Conservation (phyloP, 768 basidiomycete genomes). For the Brasilioporus rufonigricans region DNA sequence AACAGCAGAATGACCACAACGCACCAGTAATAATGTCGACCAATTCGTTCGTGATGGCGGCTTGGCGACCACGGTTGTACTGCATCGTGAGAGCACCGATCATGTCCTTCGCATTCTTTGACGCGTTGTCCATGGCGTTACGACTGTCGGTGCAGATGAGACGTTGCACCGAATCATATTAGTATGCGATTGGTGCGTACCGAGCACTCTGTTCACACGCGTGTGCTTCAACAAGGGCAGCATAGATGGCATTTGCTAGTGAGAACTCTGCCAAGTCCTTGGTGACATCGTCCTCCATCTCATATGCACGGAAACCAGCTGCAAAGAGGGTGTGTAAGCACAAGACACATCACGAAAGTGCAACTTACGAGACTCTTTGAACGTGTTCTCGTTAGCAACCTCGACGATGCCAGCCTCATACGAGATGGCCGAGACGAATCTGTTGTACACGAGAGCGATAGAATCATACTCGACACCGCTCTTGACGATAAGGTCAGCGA, state of each 20-base stretch:
- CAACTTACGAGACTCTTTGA: conserved; percentile 73
- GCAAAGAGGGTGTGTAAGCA: neutral
- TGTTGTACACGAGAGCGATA: conserved; percentile 78
- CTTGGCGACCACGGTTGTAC: conserved; percentile 98
- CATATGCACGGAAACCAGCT: conserved; percentile 94
- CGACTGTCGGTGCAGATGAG: conserved; percentile 44
- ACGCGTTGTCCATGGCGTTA: conserved; percentile 99
- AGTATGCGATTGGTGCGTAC: conserved; percentile 38
- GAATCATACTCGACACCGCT: conserved; percentile 85
- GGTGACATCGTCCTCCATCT: conserved; percentile 95
- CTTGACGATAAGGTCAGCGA: conserved; percentile 90
- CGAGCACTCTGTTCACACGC: conserved; percentile 93
- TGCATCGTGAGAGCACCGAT: conserved; percentile 84
- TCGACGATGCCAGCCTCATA: conserved; percentile 79
- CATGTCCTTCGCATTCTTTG: conserved; percentile 98
- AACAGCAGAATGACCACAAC: conserved; percentile 15
- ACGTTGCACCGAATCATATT: neutral
- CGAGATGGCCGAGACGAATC: conserved; percentile 84
- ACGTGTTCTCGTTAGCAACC: conserved; percentile 76
- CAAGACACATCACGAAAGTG: neutral
- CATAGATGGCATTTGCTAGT: conserved; percentile 93
- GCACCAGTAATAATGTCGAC: conserved; percentile 89
- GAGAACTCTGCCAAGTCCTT: conserved; percentile 95
- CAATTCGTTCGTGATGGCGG: conserved; percentile 94
- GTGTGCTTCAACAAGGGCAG: conserved; percentile 91